These are phyloP conservation scores for Nicotiana obtusifolia DNA, from an alignment of 257 asterid genomes.

Conservation along the genomic window DNA sequence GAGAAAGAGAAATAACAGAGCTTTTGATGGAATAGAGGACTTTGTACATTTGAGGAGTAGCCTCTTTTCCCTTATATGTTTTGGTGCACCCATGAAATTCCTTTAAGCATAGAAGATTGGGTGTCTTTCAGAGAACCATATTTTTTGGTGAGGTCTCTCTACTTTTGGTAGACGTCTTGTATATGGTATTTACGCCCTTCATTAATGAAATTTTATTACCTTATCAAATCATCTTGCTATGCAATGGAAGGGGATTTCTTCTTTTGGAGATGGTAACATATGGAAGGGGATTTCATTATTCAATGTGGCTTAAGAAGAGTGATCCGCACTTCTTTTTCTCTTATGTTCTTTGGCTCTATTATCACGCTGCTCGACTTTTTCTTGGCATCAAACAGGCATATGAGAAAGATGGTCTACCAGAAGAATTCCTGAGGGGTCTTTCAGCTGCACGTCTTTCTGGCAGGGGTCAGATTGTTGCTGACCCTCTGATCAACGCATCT, in stretches of 20 bases:
- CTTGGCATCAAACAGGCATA: constrained; percentile 31
- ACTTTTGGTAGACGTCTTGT: too few species aligned
- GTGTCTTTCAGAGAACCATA: too few species aligned
- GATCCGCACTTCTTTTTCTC: not conserved
- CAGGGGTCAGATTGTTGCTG: constrained; percentile 72
- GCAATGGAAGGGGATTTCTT: not conserved
- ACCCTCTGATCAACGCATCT: constrained; percentile 20
- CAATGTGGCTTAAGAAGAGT: not conserved
- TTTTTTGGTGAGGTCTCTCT: too few species aligned
- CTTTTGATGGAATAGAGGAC: too few species aligned
- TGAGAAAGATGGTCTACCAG: constrained; percentile 45
- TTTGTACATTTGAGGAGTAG: too few species aligned
- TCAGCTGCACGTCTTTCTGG: constrained; percentile 79
- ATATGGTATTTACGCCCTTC: too few species aligned
- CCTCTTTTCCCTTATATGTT: too few species aligned
- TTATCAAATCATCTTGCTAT: not conserved
- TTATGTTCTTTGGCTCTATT: not conserved
- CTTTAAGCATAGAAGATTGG: too few species aligned
- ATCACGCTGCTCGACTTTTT: not conserved
- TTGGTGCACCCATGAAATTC: too few species aligned
- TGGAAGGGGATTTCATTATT: not conserved
- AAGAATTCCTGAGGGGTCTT: constrained; percentile 71
- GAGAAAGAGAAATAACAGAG: too few species aligned
- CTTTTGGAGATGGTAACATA: too few species aligned
- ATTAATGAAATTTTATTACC: too few species aligned